These are phyloP conservation scores for Apiospora rasikravindrae DNA, from an alignment of 2,329 filamentous ascomycete genomes.

Conservation along the genomic window DNA sequence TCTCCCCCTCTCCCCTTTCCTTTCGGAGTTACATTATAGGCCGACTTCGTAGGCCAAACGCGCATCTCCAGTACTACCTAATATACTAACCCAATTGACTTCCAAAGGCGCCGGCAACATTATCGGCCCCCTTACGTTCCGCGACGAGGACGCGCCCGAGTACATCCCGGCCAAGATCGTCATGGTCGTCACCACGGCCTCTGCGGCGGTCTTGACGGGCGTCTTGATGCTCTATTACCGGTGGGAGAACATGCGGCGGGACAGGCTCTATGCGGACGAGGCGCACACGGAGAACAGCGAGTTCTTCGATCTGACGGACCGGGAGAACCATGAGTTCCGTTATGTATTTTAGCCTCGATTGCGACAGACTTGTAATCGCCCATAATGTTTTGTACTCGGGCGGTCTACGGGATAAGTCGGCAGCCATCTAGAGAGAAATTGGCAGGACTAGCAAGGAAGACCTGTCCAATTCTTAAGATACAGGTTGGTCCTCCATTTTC, in stretches of 20 bases:
- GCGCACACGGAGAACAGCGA: conserved; percentile 21
- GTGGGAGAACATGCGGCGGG: conserved; percentile 23
- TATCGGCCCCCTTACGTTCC: conserved; percentile 63
- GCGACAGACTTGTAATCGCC: background rate
- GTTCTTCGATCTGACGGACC: conserved; percentile 24
- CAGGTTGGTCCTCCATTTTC: too few species aligned
- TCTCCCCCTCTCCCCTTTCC: too few species aligned
- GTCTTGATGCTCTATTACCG: conserved; percentile 33
- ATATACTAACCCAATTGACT: background rate
- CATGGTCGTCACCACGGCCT: conserved; percentile 51
- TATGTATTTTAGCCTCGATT: conserved; percentile 19
- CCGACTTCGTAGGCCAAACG: too few species aligned
- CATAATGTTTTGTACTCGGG: background rate
- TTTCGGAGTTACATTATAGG: too few species aligned
- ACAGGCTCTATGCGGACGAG: conserved; percentile 15
- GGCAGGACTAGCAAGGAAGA: too few species aligned
- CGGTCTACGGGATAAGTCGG: too few species aligned
- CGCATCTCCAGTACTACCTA: too few species aligned
- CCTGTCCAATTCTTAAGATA: too few species aligned
- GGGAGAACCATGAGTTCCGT: conserved; percentile 25
- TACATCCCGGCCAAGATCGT: conserved; percentile 60
- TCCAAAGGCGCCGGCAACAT: conserved; percentile 20
- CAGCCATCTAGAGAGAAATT: background rate
- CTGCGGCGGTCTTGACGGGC: conserved; percentile 22
- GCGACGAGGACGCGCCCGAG: conserved; percentile 54